These are phyloP conservation scores for Irpex lacteus DNA, from an alignment of 1,284 basidiomycete genomes.

Conservation along the genomic window DNA sequence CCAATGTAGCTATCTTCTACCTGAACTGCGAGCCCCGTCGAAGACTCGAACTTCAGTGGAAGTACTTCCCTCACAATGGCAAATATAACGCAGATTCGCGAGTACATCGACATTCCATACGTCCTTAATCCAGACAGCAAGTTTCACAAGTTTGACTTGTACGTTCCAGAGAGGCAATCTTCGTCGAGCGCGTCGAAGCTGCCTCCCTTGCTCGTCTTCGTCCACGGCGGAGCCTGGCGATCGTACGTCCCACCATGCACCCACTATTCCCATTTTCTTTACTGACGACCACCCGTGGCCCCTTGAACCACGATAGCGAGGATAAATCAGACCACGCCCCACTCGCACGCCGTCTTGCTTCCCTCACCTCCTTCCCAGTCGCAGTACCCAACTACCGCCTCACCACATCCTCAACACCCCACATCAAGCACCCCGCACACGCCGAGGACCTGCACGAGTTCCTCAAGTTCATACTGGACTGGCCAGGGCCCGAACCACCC, in stretches of 20 bases:
- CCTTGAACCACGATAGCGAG: slow-evolving; percentile 42
- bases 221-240: slow-evolving; percentile 82
- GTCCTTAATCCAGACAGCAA: background rate
- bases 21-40: too few species aligned
- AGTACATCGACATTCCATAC: slow-evolving; percentile 18
- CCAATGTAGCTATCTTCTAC: too few species aligned
- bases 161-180: slow-evolving; percentile 17
- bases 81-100: background rate
- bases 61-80: background rate
- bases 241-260: slow-evolving; percentile 35
- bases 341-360: slow-evolving; percentile 52
- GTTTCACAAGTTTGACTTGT: slow-evolving; percentile 28
- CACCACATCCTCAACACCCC: slow-evolving; percentile 39
- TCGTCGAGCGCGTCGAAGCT: background rate
- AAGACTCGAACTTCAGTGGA: too few species aligned
- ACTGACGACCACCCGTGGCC: background rate
- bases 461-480: slow-evolving; percentile 51
- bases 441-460: slow-evolving; percentile 60
- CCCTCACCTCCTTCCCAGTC: slow-evolving; percentile 51
- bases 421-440: slow-evolving; percentile 66
- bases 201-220: slow-evolving; percentile 43
- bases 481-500: slow-evolving; percentile 30
- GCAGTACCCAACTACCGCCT: slow-evolving; percentile 76
- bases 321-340: slow-evolving; percentile 60
- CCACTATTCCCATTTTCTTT: background rate